Percentiles rank a stretch among this genome's conserved stretches.
phyloP scores from a whole-genome alignment of 2,329 filamentous ascomycete species.

The Xylaria sp. region DNA sequence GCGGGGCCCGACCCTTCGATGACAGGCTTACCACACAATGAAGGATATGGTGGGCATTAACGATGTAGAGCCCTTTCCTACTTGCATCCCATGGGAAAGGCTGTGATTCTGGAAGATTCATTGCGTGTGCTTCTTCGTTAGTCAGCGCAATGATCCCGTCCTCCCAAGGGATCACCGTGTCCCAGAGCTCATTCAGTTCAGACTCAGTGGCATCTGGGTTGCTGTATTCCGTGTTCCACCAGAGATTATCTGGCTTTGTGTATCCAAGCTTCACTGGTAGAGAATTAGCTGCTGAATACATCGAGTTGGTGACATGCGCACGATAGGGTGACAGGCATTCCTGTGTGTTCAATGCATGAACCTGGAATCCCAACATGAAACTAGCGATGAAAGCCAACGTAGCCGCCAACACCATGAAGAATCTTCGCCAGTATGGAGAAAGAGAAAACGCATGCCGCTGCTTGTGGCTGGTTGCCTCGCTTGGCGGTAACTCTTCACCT shows the following conservation, averaged over 20 bases:
- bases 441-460: too few species aligned
- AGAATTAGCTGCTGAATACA: too few species aligned
- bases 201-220: not conserved
- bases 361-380: too few species aligned
- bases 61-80: conserved; percentile 1
- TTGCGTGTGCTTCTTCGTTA: conserved; percentile 1
- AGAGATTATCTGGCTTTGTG: conserved; percentile 17
- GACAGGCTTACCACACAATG: conserved; percentile 1
- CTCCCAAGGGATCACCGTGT: conserved; percentile 1
- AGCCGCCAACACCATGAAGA: too few species aligned
- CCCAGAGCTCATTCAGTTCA: conserved; percentile 1
- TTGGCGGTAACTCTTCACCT: too few species aligned
- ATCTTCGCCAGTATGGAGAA: too few species aligned
- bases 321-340: too few species aligned
- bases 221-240: conserved; percentile 5
- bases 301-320: too few species aligned
- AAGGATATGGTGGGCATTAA: conserved; percentile 2
- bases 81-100: conserved; percentile 1
- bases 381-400: too few species aligned
- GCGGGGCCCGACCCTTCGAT: too few species aligned
- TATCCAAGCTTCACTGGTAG: conserved; percentile 17
- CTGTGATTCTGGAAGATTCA: conserved; percentile 1
- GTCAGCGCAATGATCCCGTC: not conserved
- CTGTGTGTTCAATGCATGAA: too few species aligned
- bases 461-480: too few species aligned